Evolutionary conservation across 441 rosid genomes (phyloP).

Genomic region (Bocquillonia castaneifolia): DNA sequence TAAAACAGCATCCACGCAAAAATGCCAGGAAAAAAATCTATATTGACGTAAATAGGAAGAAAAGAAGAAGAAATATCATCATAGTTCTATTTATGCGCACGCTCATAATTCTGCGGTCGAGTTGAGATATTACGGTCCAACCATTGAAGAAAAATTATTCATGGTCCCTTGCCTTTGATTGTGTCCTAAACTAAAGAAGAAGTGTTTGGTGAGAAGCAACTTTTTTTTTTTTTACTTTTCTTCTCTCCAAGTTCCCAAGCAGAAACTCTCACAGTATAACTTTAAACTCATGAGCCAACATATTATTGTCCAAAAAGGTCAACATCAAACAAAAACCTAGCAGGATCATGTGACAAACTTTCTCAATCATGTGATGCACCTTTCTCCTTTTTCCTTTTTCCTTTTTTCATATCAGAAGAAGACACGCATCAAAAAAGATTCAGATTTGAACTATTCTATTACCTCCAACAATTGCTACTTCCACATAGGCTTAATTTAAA

Average conservation of each 20-base stretch:
- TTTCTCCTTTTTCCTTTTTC: background rate
- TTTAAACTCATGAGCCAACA: background rate
- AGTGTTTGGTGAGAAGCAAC: background rate
- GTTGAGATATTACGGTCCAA: background rate
- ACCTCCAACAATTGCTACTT: slow-evolving; percentile 1
- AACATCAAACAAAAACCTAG: background rate
- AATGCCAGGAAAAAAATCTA: background rate
- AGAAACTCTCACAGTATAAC: background rate
- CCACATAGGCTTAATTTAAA: background rate
- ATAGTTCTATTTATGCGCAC: background rate
- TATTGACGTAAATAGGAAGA: background rate
- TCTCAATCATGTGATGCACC: background rate
- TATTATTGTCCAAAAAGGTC: background rate
- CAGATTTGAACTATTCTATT: background rate
- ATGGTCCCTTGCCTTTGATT: background rate
- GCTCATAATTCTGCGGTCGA: background rate
- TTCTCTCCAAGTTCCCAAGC: background rate
- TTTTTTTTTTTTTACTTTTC: no score
- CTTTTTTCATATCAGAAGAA: background rate
- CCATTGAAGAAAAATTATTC: background rate
- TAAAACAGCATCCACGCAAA: background rate
- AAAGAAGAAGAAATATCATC: background rate
- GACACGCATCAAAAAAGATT: background rate
- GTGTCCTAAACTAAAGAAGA: background rate
- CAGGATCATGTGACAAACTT: background rate